Percentiles rank a stretch among this genome's conserved stretches.
These are phyloP conservation scores for Haplosporangium sp. DNA, from an alignment of 371 early-diverging fungal species.

Conservation along the genomic window DNA sequence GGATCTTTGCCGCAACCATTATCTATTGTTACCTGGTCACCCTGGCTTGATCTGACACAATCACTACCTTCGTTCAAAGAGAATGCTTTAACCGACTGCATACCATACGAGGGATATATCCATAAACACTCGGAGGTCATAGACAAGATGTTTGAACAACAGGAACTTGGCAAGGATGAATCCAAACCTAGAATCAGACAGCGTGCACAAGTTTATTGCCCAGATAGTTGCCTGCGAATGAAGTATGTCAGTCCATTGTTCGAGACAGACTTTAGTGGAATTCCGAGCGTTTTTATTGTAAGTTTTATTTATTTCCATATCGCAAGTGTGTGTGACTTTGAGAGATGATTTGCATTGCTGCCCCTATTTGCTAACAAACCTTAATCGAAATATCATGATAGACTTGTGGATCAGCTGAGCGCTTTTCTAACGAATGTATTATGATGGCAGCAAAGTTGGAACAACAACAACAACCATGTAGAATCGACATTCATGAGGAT, in stretches of 20 bases:
- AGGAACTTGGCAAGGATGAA: not conserved
- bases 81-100: slow-evolving; percentile 35
- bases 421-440: slow-evolving; percentile 40
- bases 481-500: slow-evolving; percentile 47
- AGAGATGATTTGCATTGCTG: not conserved
- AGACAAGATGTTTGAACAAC: slow-evolving; percentile 34
- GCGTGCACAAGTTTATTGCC: slow-evolving; percentile 45
- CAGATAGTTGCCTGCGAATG: slow-evolving; percentile 37
- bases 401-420: slow-evolving; percentile 49
- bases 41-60: slow-evolving; percentile 44
- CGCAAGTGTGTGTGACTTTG: not conserved
- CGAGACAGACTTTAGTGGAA: slow-evolving; percentile 37
- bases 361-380: not conserved
- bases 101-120: slow-evolving; percentile 34
- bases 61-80: slow-evolving; percentile 47
- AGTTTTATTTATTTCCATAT: not conserved
- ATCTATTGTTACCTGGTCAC: slow-evolving; percentile 40
- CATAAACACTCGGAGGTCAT: slow-evolving; percentile 36
- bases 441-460: slow-evolving; percentile 38
- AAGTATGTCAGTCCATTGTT: slow-evolving; percentile 48
- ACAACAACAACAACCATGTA: slow-evolving; percentile 35
- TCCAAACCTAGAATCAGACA: slow-evolving; percentile 10
- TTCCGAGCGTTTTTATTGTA: slow-evolving; percentile 46
- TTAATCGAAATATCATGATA: slow-evolving; percentile 1
- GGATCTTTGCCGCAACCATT: slow-evolving; percentile 50